A percentile compares a stretch with the other conserved stretches of the same genome.
These are phyloP conservation scores for Saccharomycopsis oosterbeekiorum DNA, from an alignment of 805 yeast genomes.

Conservation along the genomic window DNA sequence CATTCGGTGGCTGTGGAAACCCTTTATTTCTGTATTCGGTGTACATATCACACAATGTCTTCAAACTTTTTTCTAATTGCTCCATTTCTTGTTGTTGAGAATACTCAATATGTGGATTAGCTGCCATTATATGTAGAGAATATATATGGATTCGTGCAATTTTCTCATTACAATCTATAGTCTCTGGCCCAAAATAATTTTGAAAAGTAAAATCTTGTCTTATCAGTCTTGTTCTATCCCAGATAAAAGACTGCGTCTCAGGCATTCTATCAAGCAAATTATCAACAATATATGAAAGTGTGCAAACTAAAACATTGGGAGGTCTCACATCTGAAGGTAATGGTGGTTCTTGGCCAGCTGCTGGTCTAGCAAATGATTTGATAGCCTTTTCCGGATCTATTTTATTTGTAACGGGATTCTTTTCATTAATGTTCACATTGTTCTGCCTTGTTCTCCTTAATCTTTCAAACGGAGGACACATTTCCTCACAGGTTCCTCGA, in stretches of 20 bases:
- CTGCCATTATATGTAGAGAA: constrained; percentile 76
- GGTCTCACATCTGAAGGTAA: constrained; percentile 96
- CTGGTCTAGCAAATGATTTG: constrained; percentile 92
- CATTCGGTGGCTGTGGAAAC: constrained; percentile 56
- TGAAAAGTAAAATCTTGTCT: constrained; percentile 96
- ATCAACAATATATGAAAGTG: constrained; percentile 64
- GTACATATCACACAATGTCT: constrained; percentile 81
- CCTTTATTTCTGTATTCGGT: constrained; percentile 67
- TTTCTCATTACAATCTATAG: constrained; percentile 83
- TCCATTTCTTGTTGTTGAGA: constrained; percentile 94
- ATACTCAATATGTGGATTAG: constrained; percentile 47
- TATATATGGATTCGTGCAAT: constrained; percentile 83
- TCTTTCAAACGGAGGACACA: constrained; percentile 94
- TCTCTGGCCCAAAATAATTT: constrained; percentile 87
- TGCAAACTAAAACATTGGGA: constrained; percentile 57
- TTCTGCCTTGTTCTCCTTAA: constrained; percentile 80
- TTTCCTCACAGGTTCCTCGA: constrained; percentile 80
- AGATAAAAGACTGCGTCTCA: constrained; percentile 77
- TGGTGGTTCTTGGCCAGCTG: constrained; percentile 97
- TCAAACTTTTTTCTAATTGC: constrained; percentile 84
- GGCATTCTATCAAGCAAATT: constrained; percentile 60
- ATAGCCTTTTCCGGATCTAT: constrained; percentile 58
- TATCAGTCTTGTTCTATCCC: constrained; percentile 96
- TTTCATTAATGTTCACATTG: constrained; percentile 72
- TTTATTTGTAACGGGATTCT: constrained; percentile 42